These are phyloP conservation scores for Oryza meyeriana DNA, from an alignment of 176 grass and related monocot species.

Conservation along the genomic window DNA sequence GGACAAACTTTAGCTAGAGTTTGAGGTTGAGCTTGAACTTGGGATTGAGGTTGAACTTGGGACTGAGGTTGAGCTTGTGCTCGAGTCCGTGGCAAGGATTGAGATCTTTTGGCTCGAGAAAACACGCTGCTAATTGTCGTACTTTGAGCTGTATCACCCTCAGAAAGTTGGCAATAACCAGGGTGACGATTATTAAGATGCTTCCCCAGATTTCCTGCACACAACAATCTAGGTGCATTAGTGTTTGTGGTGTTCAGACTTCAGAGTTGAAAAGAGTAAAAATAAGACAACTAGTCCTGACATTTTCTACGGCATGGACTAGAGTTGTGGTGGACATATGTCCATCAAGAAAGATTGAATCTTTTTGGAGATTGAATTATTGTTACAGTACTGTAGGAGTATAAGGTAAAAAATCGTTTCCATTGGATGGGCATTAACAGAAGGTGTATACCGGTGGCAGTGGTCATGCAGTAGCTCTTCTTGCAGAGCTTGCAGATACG, in stretches of 20 bases:
- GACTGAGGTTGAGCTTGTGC: conserved; percentile 23
- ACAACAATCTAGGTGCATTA: conserved; percentile 20
- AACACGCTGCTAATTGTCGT: conserved; percentile 18
- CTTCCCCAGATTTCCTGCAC: conserved; percentile 88
- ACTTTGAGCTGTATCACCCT: conserved; percentile 28
- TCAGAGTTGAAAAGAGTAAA: neutral
- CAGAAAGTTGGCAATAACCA: conserved; percentile 57
- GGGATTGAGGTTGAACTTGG: conserved; percentile 10
- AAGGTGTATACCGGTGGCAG: conserved; percentile 65
- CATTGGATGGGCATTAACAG: neutral
- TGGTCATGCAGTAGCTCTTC: conserved; percentile 89
- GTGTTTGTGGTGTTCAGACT: neutral
- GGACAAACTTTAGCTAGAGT: conserved; percentile 12
- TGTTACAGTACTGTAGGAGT: neutral
- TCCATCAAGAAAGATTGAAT: neutral
- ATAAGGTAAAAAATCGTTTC: neutral
- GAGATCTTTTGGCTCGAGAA: conserved; percentile 37
- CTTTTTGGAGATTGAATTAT: neutral
- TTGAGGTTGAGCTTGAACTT: conserved; percentile 29
- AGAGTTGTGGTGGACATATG: neutral
- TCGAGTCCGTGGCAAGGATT: conserved; percentile 28
- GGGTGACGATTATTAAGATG: conserved; percentile 90
- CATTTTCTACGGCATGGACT: neutral
- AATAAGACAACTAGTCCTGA: neutral
- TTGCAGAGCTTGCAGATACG: conserved; percentile 85